phyloP scores from a whole-genome alignment of 306 rosid genomes.

The Comarum palustre region DNA sequence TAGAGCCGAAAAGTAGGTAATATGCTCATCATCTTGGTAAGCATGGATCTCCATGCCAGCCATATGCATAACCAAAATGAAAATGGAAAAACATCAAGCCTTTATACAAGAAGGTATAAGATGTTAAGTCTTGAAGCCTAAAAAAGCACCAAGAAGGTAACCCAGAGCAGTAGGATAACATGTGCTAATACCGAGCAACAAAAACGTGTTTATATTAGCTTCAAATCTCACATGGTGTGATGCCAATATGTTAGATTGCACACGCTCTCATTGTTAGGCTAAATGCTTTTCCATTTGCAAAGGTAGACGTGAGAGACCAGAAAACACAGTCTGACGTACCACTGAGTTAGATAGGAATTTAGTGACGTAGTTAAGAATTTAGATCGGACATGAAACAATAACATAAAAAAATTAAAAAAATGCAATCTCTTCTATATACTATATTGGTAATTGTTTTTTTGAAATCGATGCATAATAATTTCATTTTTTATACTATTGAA shows the following conservation, averaged over 20 bases:
- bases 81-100: background rate
- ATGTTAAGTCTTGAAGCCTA: background rate
- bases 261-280: slow-evolving; percentile 14
- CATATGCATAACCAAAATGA: background rate
- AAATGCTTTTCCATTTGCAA: background rate
- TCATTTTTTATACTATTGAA: too few relatives aligned
- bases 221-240: slow-evolving; percentile 10
- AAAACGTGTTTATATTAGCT: background rate
- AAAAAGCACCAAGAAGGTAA: background rate
- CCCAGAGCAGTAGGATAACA: slow-evolving; percentile 10
- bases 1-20: background rate
- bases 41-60: background rate
- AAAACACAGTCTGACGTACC: background rate
- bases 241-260: slow-evolving; percentile 17
- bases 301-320: slow-evolving; percentile 9
- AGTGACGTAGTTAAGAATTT: too few relatives aligned
- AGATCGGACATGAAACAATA: too few relatives aligned
- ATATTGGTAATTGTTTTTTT: too few relatives aligned
- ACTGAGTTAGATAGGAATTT: too few relatives aligned
- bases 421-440: too few relatives aligned
- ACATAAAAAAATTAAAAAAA: too few relatives aligned
- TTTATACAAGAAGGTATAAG: background rate
- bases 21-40: background rate
- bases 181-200: slow-evolving; percentile 4
- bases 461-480: too few relatives aligned